A percentile compares a stretch with the other conserved stretches of the same genome.
These are phyloP conservation scores for Trypanosoma cruzi DNA, from an alignment of 208 protist genomes.

Conservation along the genomic window DNA sequence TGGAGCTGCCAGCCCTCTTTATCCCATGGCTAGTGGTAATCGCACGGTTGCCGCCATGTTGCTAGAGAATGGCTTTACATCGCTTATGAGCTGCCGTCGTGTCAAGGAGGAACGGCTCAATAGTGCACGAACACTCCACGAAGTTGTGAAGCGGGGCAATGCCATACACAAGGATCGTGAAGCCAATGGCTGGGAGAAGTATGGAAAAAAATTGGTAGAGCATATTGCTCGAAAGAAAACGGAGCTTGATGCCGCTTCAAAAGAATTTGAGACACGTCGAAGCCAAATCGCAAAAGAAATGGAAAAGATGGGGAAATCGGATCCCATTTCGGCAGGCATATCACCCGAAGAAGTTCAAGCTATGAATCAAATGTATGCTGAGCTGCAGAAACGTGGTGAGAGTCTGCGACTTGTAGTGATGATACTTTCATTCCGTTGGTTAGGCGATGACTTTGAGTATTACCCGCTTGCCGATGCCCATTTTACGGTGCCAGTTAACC, in stretches of 20 bases:
- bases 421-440: conserved; percentile 38
- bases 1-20: background rate
- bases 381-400: conserved; percentile 19
- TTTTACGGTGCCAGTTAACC: conserved; percentile 9
- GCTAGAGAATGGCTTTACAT: conserved; percentile 52
- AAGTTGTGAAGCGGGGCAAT: conserved; percentile 43
- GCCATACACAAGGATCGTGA: conserved; percentile 36
- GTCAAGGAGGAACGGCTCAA: conserved; percentile 37
- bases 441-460: conserved; percentile 81
- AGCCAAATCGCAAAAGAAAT: conserved; percentile 36
- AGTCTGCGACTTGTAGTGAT: conserved; percentile 38
- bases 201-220: conserved; percentile 43
- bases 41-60: conserved; percentile 51
- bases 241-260: conserved; percentile 29
- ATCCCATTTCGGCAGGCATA: conserved; percentile 50
- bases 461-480: conserved; percentile 39
- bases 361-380: conserved; percentile 26
- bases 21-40: background rate
- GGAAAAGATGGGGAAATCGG: conserved; percentile 16
- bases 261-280: conserved; percentile 29
- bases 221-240: conserved; percentile 29
- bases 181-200: conserved; percentile 53
- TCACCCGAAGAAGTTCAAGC: conserved; percentile 38
- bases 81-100: conserved; percentile 43
- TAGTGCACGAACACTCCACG: conserved; percentile 25